Evolutionary conservation across 2,329 filamentous ascomycete species (phyloP).

Genomic region (Paraconiothyrium brasiliense): DNA sequence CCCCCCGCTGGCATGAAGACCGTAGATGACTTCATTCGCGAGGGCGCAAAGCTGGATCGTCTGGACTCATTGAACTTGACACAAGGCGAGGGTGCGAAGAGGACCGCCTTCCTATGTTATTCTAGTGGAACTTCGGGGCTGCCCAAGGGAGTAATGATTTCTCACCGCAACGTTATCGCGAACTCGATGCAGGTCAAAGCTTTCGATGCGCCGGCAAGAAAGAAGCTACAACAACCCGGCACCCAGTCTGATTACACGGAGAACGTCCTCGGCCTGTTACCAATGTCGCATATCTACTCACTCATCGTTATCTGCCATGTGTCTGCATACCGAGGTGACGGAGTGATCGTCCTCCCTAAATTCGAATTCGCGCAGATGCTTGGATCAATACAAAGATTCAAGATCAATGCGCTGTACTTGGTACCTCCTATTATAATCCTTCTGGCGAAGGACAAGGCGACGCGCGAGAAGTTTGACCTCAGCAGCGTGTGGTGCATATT

Average conservation of each 20-base stretch:
- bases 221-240: constrained; percentile 53
- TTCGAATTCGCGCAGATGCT: constrained; percentile 77
- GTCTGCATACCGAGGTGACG: constrained; percentile 75
- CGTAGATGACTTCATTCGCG: constrained; percentile 70
- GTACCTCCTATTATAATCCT: constrained; percentile 85
- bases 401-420: constrained; percentile 73
- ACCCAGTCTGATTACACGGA: constrained; percentile 59
- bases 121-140: constrained; percentile 82
- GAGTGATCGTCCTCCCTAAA: constrained; percentile 75
- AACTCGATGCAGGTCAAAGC: constrained; percentile 72
- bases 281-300: constrained; percentile 84
- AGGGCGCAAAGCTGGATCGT: constrained; percentile 65
- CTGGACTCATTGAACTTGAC: constrained; percentile 68
- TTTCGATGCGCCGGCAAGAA: constrained; percentile 58
- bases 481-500: constrained; percentile 72
- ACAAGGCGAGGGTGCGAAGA: constrained; percentile 71
- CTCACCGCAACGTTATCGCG: constrained; percentile 80
- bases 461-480: constrained; percentile 74
- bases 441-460: constrained; percentile 71
- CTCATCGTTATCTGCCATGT: constrained; percentile 75
- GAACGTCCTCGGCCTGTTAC: constrained; percentile 73
- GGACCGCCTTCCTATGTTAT: constrained; percentile 80
- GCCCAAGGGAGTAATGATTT: constrained; percentile 86
- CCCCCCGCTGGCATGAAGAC: constrained; percentile 66
- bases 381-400: constrained; percentile 71